Evolutionary conservation across 176 grass and related monocot species (phyloP).

Genomic region (Melocanna baccifera): DNA sequence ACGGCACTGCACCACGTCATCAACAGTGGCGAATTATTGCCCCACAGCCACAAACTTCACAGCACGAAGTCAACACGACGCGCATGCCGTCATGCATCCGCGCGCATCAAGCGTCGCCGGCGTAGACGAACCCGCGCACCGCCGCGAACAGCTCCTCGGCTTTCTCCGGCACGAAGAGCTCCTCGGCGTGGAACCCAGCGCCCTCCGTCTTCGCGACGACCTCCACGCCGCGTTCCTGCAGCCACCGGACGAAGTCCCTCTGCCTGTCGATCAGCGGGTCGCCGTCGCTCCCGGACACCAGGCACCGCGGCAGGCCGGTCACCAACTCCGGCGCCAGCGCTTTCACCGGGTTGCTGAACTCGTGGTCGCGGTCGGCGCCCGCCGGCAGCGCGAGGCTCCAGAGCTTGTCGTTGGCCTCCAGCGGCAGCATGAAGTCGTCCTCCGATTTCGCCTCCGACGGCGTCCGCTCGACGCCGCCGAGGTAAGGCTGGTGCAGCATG

Average conservation of each 20-base stretch:
- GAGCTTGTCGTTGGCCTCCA: slow-evolving; percentile 67
- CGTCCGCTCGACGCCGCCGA: slow-evolving; percentile 70
- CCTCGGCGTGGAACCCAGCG: slow-evolving; percentile 54
- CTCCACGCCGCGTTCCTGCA: slow-evolving; percentile 42
- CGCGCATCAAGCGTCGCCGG: slow-evolving; percentile 8
- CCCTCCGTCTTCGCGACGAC: slow-evolving; percentile 45
- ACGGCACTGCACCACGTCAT: neutral
- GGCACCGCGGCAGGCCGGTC: slow-evolving; percentile 31
- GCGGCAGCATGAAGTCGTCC: slow-evolving; percentile 60
- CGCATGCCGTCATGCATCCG: neutral
- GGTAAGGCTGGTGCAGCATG: slow-evolving; percentile 80
- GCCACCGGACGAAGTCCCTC: slow-evolving; percentile 46
- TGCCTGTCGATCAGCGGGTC: slow-evolving; percentile 79
- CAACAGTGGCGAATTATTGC: neutral
- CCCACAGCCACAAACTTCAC: neutral
- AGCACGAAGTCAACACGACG: neutral
- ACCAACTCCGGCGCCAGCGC: neutral
- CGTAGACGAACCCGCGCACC: slow-evolving; percentile 53
- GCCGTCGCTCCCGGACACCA: slow-evolving; percentile 56
- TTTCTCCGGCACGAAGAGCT: slow-evolving; percentile 59
- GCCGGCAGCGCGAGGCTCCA: slow-evolving; percentile 65
- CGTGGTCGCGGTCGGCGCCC: slow-evolving; percentile 58
- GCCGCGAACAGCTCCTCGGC: slow-evolving; percentile 44
- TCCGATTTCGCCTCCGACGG: slow-evolving; percentile 51
- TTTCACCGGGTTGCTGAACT: slow-evolving; percentile 63